Evolutionary conservation across 352 stramenopile genomes (phyloP).

Genomic region (Phytophthora hibernalis): DNA sequence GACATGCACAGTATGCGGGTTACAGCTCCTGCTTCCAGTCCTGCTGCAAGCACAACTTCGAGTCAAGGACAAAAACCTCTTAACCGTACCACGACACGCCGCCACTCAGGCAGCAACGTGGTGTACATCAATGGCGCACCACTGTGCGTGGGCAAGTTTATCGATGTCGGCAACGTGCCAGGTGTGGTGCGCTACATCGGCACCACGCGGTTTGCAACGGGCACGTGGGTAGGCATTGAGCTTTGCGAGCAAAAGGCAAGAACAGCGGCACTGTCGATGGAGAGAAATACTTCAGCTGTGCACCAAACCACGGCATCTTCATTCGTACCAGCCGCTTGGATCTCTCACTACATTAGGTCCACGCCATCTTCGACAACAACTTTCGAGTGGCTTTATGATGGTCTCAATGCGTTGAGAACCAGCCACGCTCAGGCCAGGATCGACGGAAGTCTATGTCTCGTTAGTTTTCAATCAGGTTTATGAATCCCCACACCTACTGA

Average conservation of each 20-base stretch:
- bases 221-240: constrained; percentile 81
- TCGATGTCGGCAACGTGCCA: constrained; percentile 59
- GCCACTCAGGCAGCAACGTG: constrained; percentile 53
- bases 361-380: background rate
- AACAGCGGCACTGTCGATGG: constrained; percentile 69
- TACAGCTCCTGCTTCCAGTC: constrained; percentile 15
- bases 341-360: constrained; percentile 35
- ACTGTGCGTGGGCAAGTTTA: constrained; percentile 61
- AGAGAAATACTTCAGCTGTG: constrained; percentile 70
- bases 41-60: constrained; percentile 6
- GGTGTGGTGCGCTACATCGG: constrained; percentile 78
- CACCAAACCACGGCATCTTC: constrained; percentile 68
- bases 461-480: constrained; percentile 22
- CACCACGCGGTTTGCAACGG: constrained; percentile 62
- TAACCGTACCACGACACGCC: constrained; percentile 24
- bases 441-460: constrained; percentile 14
- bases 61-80: background rate
- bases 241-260: constrained; percentile 65
- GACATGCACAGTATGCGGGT: constrained; percentile 25
- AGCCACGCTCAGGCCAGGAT: constrained; percentile 18
- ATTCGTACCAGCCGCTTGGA: constrained; percentile 70
- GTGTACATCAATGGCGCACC: constrained; percentile 51
- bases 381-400: constrained; percentile 34
- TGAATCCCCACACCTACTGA: constrained; percentile 17
- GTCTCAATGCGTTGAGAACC: constrained; percentile 17